Evolutionary conservation across 768 basidiomycete genomes (phyloP).

Genomic region (Leccinum imitatum): DNA sequence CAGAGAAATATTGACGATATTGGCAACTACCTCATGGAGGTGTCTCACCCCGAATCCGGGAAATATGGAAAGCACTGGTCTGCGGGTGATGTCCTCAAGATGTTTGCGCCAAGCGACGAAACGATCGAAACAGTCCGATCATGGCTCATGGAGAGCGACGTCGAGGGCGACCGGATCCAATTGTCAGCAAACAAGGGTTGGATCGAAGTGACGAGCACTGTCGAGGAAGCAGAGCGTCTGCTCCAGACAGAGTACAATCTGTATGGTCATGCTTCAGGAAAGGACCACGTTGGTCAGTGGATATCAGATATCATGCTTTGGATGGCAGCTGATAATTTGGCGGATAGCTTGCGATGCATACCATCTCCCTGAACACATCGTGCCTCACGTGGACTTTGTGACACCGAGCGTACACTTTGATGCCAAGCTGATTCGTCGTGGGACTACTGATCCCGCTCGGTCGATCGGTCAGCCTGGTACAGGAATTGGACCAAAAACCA

Average conservation of each 20-base stretch:
- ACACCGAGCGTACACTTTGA: slow-evolving; percentile 36
- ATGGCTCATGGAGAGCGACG: slow-evolving; percentile 31
- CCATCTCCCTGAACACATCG: slow-evolving; percentile 32
- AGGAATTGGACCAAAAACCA: slow-evolving; percentile 21
- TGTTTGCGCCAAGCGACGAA: slow-evolving; percentile 31
- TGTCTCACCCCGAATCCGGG: slow-evolving; percentile 34
- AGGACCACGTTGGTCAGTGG: slow-evolving; percentile 30
- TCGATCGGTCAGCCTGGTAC: background rate
- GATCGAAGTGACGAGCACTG: slow-evolving; percentile 29
- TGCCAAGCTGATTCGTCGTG: slow-evolving; percentile 20
- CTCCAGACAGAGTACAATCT: slow-evolving; percentile 35
- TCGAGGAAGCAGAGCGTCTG: slow-evolving; percentile 35
- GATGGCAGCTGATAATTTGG: background rate
- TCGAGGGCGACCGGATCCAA: slow-evolving; percentile 23
- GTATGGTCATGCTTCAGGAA: slow-evolving; percentile 30
- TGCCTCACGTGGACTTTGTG: slow-evolving; percentile 35
- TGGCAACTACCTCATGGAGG: slow-evolving; percentile 30
- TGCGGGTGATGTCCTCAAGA: slow-evolving; percentile 23
- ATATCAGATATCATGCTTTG: background rate
- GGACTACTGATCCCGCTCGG: background rate
- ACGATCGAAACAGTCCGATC: slow-evolving; percentile 25
- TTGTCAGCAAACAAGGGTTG: slow-evolving; percentile 24
- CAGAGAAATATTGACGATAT: slow-evolving; percentile 33
- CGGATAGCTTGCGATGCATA: slow-evolving; percentile 34
- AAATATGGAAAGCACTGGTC: slow-evolving; percentile 36